A percentile compares a stretch with the other conserved stretches of the same genome.
These are phyloP conservation scores for Colletotrichum camelliae DNA, from an alignment of 2,329 filamentous ascomycete genomes.

Conservation along the genomic window DNA sequence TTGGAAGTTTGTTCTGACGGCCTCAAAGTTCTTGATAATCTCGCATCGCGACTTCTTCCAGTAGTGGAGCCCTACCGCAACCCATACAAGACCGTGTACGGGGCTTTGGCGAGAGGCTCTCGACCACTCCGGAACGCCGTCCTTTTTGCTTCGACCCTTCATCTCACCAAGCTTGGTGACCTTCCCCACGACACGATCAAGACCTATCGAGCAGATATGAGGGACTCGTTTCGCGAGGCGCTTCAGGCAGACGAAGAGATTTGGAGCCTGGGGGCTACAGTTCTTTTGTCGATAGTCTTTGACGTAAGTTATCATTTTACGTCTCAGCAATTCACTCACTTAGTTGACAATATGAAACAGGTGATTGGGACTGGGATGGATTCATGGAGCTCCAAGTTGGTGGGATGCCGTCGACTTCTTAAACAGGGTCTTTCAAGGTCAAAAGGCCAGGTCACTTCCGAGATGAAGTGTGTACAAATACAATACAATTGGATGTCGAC, in stretches of 20 bases:
- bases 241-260: background rate
- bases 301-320: background rate
- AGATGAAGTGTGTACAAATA: background rate
- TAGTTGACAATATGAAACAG: fast-evolving
- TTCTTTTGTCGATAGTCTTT: background rate
- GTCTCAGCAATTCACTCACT: background rate
- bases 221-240: background rate
- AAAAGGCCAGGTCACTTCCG: background rate
- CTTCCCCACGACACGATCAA: background rate
- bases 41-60: background rate
- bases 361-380: background rate
- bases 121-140: background rate
- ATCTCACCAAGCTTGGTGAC: background rate
- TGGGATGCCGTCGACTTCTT: background rate
- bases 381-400: background rate
- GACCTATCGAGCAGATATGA: background rate
- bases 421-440: background rate
- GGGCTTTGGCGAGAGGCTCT: background rate
- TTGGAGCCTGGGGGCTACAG: background rate
- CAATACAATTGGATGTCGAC: background rate
- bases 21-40: background rate
- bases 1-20: fast-evolving
- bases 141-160: background rate
- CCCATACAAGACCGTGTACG: background rate
- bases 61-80: background rate